Base-by-base conservation (phyloP, 768 basidiomycete species). In the Tricholoma saponaceum region DNA sequence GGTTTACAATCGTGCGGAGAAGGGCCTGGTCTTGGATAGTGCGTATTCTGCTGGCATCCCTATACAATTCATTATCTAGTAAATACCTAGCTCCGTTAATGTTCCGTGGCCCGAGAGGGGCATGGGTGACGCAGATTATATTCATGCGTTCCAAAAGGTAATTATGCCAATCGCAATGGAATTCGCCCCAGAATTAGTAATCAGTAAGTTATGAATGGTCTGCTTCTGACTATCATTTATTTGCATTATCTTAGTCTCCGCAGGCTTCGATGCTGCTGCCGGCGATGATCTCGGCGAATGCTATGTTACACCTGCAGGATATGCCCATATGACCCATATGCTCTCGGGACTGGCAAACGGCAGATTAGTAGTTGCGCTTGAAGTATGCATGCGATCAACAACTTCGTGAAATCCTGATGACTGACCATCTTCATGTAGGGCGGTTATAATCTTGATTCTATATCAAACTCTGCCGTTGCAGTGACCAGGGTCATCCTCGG, bases 301-400 rank as follows among this genome's bases (percentile, higher is more conserved):
- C 65, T 78, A 85, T 62, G 95, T 99, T 58, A 82, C 91, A 4
- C 97, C 97, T 0, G 82, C 86, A 16, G 97, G 95, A 4, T 99
- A 94, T 70, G 94, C 94, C 0, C 97, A 98, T 65, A 98, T 99
- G 95, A 97, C 97, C 5, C 91, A 98, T 67, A 96, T 99, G 93
- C 79, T 99, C 8, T 83, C 86, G 39, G 85, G 89, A 20, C 78
- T 99, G 16, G 96, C 96, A 22, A 83, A 84, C 7, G 97, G 97
- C 2, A 90, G 86, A 64, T 65, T 99, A 14, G 92, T 96, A 10
- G 93, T 96, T 28, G 95, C 94, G 1, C 82, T 99, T 41, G 97
- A 99, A 83, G 96, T 96, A 56, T 50, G 75, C 57, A 33, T n/a
- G 26, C 33, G 26, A 33, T 28, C n/a, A 51, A 44, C 32, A 20